A percentile compares a stretch with the other conserved stretches of the same genome.
Conservation (phyloP, 352 stramenopile species). For the Pythium sukuiense region DNA sequence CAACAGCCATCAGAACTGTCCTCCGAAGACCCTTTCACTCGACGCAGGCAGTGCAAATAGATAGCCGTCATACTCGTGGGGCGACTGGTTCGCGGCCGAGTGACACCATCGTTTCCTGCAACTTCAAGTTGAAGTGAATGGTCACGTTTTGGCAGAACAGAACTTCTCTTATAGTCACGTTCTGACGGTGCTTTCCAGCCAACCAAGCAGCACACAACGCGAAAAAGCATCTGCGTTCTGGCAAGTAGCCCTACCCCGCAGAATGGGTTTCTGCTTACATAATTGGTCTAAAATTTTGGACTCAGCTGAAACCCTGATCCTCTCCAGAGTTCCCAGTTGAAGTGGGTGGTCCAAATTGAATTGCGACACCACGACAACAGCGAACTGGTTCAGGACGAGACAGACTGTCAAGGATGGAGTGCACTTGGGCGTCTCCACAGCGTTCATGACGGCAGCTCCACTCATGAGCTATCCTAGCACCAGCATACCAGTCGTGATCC, state of each 20-base stretch:
- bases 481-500: no score
- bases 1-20: no score
- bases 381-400: slow-evolving; percentile 2
- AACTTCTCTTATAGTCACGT: not conserved
- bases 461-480: no score
- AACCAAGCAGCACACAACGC: slow-evolving; percentile 22
- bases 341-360: slow-evolving; percentile 27
- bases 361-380: slow-evolving; percentile 18
- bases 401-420: slow-evolving; percentile 6
- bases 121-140: slow-evolving; percentile 31
- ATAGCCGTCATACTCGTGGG: not conserved
- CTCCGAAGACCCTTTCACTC: no score
- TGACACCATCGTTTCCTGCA: not conserved
- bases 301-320: slow-evolving; percentile 13
- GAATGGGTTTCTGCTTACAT: not conserved
- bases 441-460: not conserved
- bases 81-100: not conserved
- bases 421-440: not conserved
- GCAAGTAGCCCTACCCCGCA: not conserved
- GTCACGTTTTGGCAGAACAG: not conserved
- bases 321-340: slow-evolving; percentile 11
- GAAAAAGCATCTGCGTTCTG: not conserved
- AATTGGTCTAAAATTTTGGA: slow-evolving; percentile 16
- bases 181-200: slow-evolving; percentile 16
- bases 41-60: not conserved